These are phyloP conservation scores for Pseudocercospora fijiensis DNA, from an alignment of 2,329 filamentous ascomycete genomes.

Conservation along the genomic window DNA sequence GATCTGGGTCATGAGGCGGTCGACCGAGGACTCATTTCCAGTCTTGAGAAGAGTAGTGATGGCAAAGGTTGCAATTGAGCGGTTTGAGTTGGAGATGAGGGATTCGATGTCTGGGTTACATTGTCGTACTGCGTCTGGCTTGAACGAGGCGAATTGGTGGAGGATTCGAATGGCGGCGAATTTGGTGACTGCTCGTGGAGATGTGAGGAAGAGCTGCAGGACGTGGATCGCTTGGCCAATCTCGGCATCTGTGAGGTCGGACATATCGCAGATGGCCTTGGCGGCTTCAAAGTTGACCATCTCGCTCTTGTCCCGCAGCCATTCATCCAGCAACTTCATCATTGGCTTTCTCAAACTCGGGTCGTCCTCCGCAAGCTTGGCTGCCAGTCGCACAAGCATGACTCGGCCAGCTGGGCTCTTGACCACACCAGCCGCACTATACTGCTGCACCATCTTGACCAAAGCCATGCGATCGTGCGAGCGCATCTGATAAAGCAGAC, in stretches of 20 bases:
- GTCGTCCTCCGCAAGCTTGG: slow-evolving; percentile 93
- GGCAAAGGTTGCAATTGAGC: slow-evolving; percentile 95
- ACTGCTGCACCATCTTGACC: slow-evolving; percentile 99
- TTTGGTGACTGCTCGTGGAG: slow-evolving; percentile 91
- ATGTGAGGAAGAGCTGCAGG: slow-evolving; percentile 93
- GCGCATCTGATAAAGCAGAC: slow-evolving; percentile 95
- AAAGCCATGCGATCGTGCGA: slow-evolving; percentile 96
- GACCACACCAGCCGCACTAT: slow-evolving; percentile 82
- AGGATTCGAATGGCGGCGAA: slow-evolving; percentile 96
- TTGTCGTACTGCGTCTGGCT: slow-evolving; percentile 83
- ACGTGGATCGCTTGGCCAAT: slow-evolving; percentile 91
- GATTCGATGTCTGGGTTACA: slow-evolving; percentile 98
- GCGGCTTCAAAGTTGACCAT: slow-evolving; percentile 99
- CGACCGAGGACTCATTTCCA: slow-evolving; percentile 94
- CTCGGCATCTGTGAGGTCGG: slow-evolving; percentile 88
- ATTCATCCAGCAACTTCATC: slow-evolving; percentile 94
- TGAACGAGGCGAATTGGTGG: slow-evolving; percentile 94
- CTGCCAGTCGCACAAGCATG: slow-evolving; percentile 87
- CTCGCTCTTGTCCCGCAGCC: slow-evolving; percentile 97
- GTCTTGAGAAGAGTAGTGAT: slow-evolving; percentile 98
- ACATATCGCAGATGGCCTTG: slow-evolving; percentile 94
- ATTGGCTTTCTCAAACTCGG: slow-evolving; percentile 85
- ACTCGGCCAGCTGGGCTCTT: slow-evolving; percentile 93
- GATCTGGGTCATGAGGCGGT: slow-evolving; percentile 98
- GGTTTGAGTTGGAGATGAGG: slow-evolving; percentile 93